These are phyloP conservation scores for Brassica juncea DNA, from an alignment of 345 rosid species.

Conservation along the genomic window DNA sequence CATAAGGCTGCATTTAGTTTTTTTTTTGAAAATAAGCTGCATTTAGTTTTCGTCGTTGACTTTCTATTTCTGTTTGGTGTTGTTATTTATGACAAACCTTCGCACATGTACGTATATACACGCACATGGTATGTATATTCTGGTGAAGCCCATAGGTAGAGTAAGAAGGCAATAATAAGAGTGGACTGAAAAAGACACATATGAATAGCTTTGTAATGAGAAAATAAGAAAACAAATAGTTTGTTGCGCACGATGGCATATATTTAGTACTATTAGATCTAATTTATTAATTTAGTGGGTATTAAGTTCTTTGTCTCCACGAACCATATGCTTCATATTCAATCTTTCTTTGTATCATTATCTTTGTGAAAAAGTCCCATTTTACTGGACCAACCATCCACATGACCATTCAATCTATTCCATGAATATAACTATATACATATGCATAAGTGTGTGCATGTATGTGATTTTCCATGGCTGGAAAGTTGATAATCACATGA, in stretches of 20 bases:
- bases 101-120: neutral
- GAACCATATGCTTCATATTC: slow-evolving; percentile 36
- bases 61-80: neutral
- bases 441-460: neutral
- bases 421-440: neutral
- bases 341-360: slow-evolving; percentile 19
- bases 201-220: neutral
- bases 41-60: slow-evolving; percentile 29
- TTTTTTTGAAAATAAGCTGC: neutral
- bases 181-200: slow-evolving; percentile 28
- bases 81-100: slow-evolving; percentile 4
- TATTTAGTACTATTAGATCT: slow-evolving; percentile 12
- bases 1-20: neutral
- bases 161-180: slow-evolving; percentile 45
- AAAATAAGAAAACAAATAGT: neutral
- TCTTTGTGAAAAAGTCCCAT: neutral
- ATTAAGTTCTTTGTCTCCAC: slow-evolving; percentile 43
- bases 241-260: slow-evolving; percentile 41
- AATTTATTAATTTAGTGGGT: slow-evolving; percentile 33
- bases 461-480: slow-evolving; percentile 10
- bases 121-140: slow-evolving; percentile 33
- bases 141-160: slow-evolving; percentile 51
- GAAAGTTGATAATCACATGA: slow-evolving; percentile 23
- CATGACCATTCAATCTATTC: slow-evolving; percentile 29
- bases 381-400: slow-evolving; percentile 26